Evolutionary conservation across 169 alveolate species (phyloP), one percentile per base, ranked within the genome.

Genomic region (Plasmodium coatneyi): DNA sequence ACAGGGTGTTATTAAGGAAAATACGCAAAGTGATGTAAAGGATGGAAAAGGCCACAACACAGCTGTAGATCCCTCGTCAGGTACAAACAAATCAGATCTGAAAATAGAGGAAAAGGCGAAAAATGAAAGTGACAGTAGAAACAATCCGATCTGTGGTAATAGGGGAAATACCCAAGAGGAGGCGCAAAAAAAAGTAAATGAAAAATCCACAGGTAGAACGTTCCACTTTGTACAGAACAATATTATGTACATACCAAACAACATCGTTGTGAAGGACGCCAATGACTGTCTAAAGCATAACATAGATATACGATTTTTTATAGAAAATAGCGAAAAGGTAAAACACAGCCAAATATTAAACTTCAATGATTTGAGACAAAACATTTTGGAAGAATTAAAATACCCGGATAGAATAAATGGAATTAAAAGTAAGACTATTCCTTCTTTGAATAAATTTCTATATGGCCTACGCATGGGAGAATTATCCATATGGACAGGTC

Each of bases 391-490:
- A 71, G 98, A 97, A 83, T 49, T 97, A 22, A 72, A 94, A 79
- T 95, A 97, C 49, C 98, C 98, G 16, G 95, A 93, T 80, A 76
- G 96, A 70, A 84, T 96, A 60, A 92, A 94, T 87, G 98, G 98
- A 1, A 60, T 95, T 16, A 83, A 92, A 56, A 93, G 98, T 80
- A 80, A 96, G 46, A 96, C 98, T 1, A 82, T 96, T 92, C 98
- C 98, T 6, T 97, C 97, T 5, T 72, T 96, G 84, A 86, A 96
- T 71, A 92, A 96, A 86, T 96, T 95, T 91, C 84, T 93, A 83
- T 97, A 78, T 83, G 99, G 99, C 22, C 96, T 98, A 72, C 95
- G 99, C 54, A 93, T 96, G 82, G 99, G 99, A 39, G 99, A 98
- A 86, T 84, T 98, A 83, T 96, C 99, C 16, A 96, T 98, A 28